phyloP scores from a whole-genome alignment of 2,329 filamentous ascomycete genomes.

The Fusarium veterinarium region DNA sequence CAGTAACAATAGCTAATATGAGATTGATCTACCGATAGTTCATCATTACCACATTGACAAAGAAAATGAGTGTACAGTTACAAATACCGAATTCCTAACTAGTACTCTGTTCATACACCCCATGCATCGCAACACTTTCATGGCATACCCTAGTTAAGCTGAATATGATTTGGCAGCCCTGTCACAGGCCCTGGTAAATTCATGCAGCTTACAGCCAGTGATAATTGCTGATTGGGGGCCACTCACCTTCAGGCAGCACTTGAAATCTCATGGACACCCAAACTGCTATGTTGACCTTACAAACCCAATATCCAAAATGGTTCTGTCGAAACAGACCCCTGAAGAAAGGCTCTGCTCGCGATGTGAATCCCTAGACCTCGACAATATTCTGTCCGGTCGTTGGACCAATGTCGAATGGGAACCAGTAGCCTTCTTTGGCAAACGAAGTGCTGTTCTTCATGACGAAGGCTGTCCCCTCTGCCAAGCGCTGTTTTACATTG shows the following conservation, averaged over 20 bases:
- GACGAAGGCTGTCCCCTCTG: background rate
- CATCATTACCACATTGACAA: rapidly evolving
- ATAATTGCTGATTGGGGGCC: background rate
- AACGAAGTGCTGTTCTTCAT: background rate
- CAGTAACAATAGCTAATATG: rapidly evolving
- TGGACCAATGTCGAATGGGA: background rate
- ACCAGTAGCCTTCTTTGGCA: background rate
- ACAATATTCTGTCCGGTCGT: background rate
- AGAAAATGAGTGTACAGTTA: no score
- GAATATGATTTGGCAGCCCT: background rate
- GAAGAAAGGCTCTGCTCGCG: background rate
- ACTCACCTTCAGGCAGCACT: background rate
- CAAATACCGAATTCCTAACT: background rate
- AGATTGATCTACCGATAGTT: rapidly evolving
- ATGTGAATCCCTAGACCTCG: background rate
- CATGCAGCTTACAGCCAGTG: background rate
- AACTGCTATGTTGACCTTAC: background rate
- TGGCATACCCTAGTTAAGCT: no score
- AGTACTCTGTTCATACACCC: background rate
- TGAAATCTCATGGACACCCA: background rate
- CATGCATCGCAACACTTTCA: background rate
- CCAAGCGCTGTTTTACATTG: background rate
- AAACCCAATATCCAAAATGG: background rate
- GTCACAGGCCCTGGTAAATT: background rate
- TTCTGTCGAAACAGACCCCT: no score